Percentiles rank a stretch among this genome's conserved stretches.
phyloP scores from a whole-genome alignment of 768 basidiomycete genomes.

The Favolaschia claudopus region DNA sequence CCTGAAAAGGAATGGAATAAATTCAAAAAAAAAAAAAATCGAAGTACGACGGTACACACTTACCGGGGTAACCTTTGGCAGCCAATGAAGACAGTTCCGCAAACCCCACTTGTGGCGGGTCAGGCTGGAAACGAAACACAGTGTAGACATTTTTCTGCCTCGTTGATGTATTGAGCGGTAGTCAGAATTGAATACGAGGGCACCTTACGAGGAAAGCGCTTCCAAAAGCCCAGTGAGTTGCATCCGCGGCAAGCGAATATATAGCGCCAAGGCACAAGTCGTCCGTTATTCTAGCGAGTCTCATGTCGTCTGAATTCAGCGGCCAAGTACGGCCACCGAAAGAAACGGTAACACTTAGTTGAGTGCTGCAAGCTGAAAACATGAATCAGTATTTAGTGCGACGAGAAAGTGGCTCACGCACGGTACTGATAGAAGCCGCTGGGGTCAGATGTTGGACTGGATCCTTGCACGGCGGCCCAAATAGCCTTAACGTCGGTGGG shows the following conservation, averaged over 20 bases:
- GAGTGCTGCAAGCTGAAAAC: neutral
- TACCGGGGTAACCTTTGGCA: too few species aligned
- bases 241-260: neutral
- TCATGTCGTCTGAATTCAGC: neutral
- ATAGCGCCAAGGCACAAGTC: neutral
- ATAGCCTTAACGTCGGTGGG: neutral
- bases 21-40: too few species aligned
- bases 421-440: conserved; percentile 1
- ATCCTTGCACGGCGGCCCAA: neutral
- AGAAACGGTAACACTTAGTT: neutral
- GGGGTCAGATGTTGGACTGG: neutral
- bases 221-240: neutral
- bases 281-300: neutral
- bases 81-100: neutral
- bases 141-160: conserved; percentile 8
- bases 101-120: neutral
- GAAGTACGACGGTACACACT: too few species aligned
- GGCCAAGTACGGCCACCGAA: conserved; percentile 1
- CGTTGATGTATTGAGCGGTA: too few species aligned
- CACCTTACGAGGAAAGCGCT: neutral
- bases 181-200: neutral
- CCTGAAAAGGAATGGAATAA: too few species aligned
- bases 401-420: neutral
- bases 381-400: neutral
- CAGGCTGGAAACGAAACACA: neutral